Percentiles rank a stretch among this genome's conserved stretches.
Conservation (phyloP, 257 asterid genomes). For the Petrea volubilis region DNA sequence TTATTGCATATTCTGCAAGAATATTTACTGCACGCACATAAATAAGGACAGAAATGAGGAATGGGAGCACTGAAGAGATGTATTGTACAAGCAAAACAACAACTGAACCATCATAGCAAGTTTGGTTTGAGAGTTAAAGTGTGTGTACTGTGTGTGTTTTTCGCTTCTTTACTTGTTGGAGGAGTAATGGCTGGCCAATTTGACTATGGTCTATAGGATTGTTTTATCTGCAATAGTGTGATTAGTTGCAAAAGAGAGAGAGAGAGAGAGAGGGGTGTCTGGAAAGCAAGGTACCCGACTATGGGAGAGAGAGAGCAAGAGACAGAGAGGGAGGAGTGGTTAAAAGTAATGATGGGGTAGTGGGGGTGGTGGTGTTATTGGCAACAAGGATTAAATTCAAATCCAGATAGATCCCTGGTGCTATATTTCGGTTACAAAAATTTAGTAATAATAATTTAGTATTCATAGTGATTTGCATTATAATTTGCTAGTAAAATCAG, state of each 20-base stretch:
- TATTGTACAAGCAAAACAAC: conserved; percentile 48
- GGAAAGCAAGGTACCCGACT: conserved; percentile 31
- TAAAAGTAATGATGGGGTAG: conserved; percentile 26
- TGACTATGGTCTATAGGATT: background rate
- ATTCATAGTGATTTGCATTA: no score
- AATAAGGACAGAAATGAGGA: conserved; percentile 7
- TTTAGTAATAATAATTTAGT: background rate
- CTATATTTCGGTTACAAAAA: conserved; percentile 24
- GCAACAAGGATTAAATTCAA: conserved; percentile 22
- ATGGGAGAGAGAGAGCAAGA: conserved; percentile 28
- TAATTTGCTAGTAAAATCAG: no score
- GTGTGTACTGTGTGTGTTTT: background rate
- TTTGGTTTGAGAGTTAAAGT: conserved; percentile 28
- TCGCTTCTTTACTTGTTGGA: conserved; percentile 62
- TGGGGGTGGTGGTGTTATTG: conserved; percentile 32
- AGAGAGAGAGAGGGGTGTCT: conserved; percentile 29
- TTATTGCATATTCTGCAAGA: background rate
- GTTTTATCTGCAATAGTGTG: conserved; percentile 15
- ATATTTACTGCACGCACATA: background rate
- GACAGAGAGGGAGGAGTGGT: background rate
- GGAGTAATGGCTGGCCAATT: conserved; percentile 35
- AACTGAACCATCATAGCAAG: conserved; percentile 39
- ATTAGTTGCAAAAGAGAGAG: conserved; percentile 27
- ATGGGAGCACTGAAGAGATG: conserved; percentile 21
- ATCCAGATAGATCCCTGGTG: conserved; percentile 25